These are phyloP conservation scores for Polysphondylium violaceum DNA, from an alignment of 78 protist genomes.

Conservation along the genomic window DNA sequence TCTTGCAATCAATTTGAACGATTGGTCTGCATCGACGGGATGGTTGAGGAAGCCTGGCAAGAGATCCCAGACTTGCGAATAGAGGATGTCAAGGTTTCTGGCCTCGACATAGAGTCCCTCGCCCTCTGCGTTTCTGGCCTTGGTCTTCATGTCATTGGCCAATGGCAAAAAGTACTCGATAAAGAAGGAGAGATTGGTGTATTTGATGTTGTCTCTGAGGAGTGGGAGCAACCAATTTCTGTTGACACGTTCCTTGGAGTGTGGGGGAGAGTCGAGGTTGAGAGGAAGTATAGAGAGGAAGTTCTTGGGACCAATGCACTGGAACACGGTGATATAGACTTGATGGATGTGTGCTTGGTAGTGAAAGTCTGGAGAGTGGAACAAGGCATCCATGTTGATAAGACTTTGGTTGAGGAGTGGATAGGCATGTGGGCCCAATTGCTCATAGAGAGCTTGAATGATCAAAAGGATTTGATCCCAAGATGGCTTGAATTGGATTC, in stretches of 20 bases:
- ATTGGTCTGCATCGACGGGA: slow-evolving; percentile 14
- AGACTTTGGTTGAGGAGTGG: slow-evolving; percentile 25
- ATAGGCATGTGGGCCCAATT: slow-evolving; percentile 32
- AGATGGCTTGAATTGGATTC: slow-evolving; percentile 32
- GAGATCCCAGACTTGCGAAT: slow-evolving; percentile 51
- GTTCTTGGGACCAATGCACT: slow-evolving; percentile 55
- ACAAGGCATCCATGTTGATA: slow-evolving; percentile 7
- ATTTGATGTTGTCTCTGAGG: slow-evolving; percentile 38
- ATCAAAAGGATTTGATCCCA: slow-evolving; percentile 35
- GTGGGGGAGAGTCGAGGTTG: slow-evolving; percentile 47
- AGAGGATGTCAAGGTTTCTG: slow-evolving; percentile 41
- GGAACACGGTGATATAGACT: slow-evolving; percentile 7
- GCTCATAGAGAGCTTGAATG: slow-evolving; percentile 19
- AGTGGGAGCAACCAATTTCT: slow-evolving; percentile 51
- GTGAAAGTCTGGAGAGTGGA: slow-evolving; percentile 14
- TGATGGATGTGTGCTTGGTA: slow-evolving; percentile 17
- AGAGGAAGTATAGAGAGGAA: slow-evolving; percentile 43
- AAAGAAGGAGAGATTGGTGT: slow-evolving; percentile 28
- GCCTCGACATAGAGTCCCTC: slow-evolving; percentile 32
- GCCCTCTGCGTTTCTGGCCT: not conserved
- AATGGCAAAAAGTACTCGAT: slow-evolving; percentile 57
- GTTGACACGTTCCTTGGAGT: not conserved
- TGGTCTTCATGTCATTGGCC: slow-evolving; percentile 5
- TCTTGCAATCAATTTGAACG: slow-evolving; percentile 39
- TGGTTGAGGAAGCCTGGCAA: slow-evolving; percentile 65